Evolutionary conservation across 495 filamentous ascomycete species (phyloP).

Genomic region (Trichoderma gamsii): DNA sequence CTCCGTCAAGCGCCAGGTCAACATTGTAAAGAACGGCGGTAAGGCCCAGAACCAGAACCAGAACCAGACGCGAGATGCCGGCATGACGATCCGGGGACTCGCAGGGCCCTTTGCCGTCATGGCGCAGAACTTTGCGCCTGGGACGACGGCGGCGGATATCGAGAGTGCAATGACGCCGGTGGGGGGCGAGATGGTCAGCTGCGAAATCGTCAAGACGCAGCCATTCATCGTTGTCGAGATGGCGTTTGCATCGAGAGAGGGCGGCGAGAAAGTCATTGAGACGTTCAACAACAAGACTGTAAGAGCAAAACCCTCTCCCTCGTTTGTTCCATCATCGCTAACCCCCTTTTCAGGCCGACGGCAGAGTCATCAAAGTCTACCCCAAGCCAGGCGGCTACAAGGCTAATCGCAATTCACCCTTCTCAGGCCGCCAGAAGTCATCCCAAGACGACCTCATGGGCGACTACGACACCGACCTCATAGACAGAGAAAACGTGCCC

Average conservation of each 20-base stretch:
- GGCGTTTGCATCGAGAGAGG: slow-evolving; percentile 67
- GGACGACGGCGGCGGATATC: slow-evolving; percentile 91
- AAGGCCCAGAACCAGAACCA: slow-evolving; percentile 34
- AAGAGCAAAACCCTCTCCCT: slow-evolving; percentile 21
- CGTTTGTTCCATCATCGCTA: not conserved
- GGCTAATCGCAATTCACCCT: not conserved
- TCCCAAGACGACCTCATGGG: slow-evolving; percentile 53
- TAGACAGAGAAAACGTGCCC: slow-evolving; percentile 4
- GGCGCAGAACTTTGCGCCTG: slow-evolving; percentile 83
- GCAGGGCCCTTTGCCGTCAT: slow-evolving; percentile 79
- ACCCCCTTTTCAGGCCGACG: slow-evolving; percentile 62
- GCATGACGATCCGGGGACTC: slow-evolving; percentile 71
- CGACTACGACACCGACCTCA: slow-evolving; percentile 43
- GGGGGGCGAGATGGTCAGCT: slow-evolving; percentile 64
- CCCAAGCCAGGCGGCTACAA: slow-evolving; percentile 48
- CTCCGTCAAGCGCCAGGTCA: slow-evolving; percentile 26
- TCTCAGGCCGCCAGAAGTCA: slow-evolving; percentile 17
- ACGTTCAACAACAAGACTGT: slow-evolving; percentile 87
- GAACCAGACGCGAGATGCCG: slow-evolving; percentile 36
- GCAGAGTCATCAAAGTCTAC: slow-evolving; percentile 71
- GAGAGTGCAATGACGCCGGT: slow-evolving; percentile 74
- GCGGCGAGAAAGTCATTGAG: slow-evolving; percentile 71
- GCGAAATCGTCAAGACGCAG: slow-evolving; percentile 59
- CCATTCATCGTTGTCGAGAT: slow-evolving; percentile 86
- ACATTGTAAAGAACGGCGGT: slow-evolving; percentile 22